Evolutionary conservation across 352 stramenopile genomes (phyloP), one percentile per base, ranked within the genome.

Genomic region (Phytophthora colocasiae): DNA sequence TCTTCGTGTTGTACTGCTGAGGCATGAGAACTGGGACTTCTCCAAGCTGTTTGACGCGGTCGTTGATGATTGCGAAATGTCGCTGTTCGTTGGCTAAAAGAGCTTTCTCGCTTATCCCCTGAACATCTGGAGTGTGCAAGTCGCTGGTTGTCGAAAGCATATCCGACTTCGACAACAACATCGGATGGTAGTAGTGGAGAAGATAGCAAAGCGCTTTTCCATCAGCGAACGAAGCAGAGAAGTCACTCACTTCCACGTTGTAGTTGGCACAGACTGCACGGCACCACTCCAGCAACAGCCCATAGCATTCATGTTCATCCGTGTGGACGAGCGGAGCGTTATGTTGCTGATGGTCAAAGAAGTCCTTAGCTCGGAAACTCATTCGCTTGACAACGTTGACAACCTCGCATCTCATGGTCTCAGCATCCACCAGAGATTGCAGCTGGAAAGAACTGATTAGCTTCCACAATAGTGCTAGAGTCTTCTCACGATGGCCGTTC

Each of bases 101-200:
- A 15, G 19, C 39, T 15, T 57, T 52, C 31, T 84, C 57, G 34
- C 73, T 68, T 14, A 65, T 22, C 17, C 76, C 19, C 36, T 58
- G 44, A 44, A 27, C 22, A 27, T 62, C 50, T n/a, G 14, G 39
- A 19, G 62, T 29, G 11, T 45, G 11, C 31, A 52, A 22, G 58
- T 87, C 69, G 19, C 57, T 71, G 0, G 77, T 92, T 31, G 85
- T 92, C 8, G 71, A 32, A 11, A 74, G 52, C 39, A 93, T 80
- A 36, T 93, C 82, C 11, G 67, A 48, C 63, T 91, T 93, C 9
- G 73, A 74, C 10, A 98, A 53, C 7, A 99, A 66, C 68, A 88
- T 87, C 4, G 97, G 97, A 63, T 98, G 96, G 60, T 99, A 99
- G 71, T 98, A 98, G 67, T 98, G 95, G 27, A 99, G 68, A 19